These are phyloP conservation scores for Zygoascus flipseniorum DNA, from an alignment of 805 yeast species.

Conservation along the genomic window DNA sequence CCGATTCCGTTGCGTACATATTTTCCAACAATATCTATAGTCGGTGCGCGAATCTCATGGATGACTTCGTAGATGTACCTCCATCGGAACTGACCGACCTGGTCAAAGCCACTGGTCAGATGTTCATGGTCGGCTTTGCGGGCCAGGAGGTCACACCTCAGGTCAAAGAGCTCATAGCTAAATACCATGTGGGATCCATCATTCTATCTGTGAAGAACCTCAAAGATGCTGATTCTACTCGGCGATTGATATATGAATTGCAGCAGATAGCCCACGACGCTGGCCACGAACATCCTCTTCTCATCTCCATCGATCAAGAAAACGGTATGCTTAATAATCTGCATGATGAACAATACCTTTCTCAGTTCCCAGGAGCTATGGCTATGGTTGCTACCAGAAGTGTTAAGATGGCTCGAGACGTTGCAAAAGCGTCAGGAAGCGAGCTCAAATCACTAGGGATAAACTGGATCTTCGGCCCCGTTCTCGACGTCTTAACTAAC, in stretches of 20 bases:
- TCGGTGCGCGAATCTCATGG: too few species aligned
- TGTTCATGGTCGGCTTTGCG: slow-evolving; percentile 51
- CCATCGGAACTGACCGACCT: slow-evolving; percentile 8
- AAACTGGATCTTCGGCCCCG: slow-evolving; percentile 51
- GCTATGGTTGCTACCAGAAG: slow-evolving; percentile 50
- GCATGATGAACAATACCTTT: slow-evolving; percentile 41
- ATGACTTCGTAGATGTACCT: slow-evolving; percentile 1
- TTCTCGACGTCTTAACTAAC: slow-evolving; percentile 50
- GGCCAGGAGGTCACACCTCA: slow-evolving; percentile 47
- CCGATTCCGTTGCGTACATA: too few species aligned
- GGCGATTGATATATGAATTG: slow-evolving; percentile 41
- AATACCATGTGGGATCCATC: slow-evolving; percentile 44
- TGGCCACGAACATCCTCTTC: slow-evolving; percentile 43
- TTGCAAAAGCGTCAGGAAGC: slow-evolving; percentile 44
- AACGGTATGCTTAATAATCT: slow-evolving; percentile 56
- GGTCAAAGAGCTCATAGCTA: slow-evolving; percentile 42
- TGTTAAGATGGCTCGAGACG: slow-evolving; percentile 40
- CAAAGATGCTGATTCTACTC: slow-evolving; percentile 38
- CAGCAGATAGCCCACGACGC: slow-evolving; percentile 47
- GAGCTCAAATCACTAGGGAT: slow-evolving; percentile 50
- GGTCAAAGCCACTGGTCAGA: slow-evolving; percentile 36
- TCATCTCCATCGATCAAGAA: slow-evolving; percentile 55
- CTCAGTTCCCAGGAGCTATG: slow-evolving; percentile 61
- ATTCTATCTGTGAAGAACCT: slow-evolving; percentile 47
- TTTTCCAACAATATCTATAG: too few species aligned